phyloP scores from a whole-genome alignment of 1,284 basidiomycete genomes.

The Inonotus obliquus region DNA sequence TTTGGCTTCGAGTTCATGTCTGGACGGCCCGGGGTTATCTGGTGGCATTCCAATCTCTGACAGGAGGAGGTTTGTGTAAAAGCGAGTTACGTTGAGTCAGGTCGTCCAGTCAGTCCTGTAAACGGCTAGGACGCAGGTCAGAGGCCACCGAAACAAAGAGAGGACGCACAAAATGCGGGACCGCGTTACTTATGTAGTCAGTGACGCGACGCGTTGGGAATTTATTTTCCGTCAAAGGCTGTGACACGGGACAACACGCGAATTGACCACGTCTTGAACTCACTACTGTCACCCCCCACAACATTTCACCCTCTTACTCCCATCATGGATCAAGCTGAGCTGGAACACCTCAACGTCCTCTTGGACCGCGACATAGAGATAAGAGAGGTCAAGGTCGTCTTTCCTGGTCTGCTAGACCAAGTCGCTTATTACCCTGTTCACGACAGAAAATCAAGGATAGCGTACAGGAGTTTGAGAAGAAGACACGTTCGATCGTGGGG shows the following conservation, averaged over 20 bases:
- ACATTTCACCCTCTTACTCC: background rate
- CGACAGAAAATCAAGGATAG: conserved; percentile 73
- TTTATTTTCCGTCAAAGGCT: too few species aligned
- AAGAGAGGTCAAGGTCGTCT: conserved; percentile 39
- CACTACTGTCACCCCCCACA: conserved; percentile 2
- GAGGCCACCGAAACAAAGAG: background rate
- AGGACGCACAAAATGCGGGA: background rate
- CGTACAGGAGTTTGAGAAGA: conserved; percentile 68
- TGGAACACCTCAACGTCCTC: conserved; percentile 48
- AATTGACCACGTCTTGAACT: background rate
- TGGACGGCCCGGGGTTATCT: conserved; percentile 3
- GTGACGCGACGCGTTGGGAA: conserved; percentile 12
- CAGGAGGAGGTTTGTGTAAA: background rate
- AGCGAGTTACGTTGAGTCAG: background rate
- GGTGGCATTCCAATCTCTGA: conserved; percentile 11
- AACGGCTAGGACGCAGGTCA: background rate
- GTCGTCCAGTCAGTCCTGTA: background rate
- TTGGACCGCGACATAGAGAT: conserved; percentile 49
- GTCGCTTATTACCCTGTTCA: background rate
- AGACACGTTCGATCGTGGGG: conserved; percentile 59
- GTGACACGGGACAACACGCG: too few species aligned
- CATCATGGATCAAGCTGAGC: conserved; percentile 50
- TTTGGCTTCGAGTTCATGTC: conserved; percentile 36
- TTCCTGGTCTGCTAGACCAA: background rate
- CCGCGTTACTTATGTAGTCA: background rate